Conservation (phyloP, 2,329 filamentous ascomycete species). For the Apiospora malaysiana region DNA sequence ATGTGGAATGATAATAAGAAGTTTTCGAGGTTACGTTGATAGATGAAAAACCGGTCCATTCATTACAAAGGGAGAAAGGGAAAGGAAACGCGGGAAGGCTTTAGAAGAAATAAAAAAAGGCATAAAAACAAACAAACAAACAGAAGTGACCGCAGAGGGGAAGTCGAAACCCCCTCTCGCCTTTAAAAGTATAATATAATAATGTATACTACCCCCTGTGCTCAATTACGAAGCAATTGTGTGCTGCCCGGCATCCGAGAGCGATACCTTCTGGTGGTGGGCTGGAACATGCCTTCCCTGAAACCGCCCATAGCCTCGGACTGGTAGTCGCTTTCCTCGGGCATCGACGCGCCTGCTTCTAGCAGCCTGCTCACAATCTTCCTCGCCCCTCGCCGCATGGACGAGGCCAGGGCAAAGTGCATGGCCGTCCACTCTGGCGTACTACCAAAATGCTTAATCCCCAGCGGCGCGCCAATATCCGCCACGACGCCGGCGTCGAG, state of each 20-base stretch:
- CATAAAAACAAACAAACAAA: neutral
- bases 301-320: neutral
- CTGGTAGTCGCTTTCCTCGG: neutral
- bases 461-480: neutral
- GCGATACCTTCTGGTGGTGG: neutral
- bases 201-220: neutral
- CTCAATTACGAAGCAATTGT: neutral
- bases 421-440: neutral
- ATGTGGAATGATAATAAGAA: neutral
- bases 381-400: neutral
- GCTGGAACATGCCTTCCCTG: neutral
- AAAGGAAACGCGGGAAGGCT: neutral
- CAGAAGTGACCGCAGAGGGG: neutral
- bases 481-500: neutral
- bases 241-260: neutral
- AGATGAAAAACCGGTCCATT: neutral
- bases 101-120: neutral
- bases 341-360: neutral
- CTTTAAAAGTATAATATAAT: constrained; percentile 13
- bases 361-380: neutral
- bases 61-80: neutral
- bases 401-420: neutral
- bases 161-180: neutral
- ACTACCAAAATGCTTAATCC: neutral
- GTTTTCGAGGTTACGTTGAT: neutral